Percentiles rank a stretch among this genome's conserved stretches.
Conservation (phyloP, 2,329 filamentous ascomycete genomes). For the Curvularia lunata region DNA sequence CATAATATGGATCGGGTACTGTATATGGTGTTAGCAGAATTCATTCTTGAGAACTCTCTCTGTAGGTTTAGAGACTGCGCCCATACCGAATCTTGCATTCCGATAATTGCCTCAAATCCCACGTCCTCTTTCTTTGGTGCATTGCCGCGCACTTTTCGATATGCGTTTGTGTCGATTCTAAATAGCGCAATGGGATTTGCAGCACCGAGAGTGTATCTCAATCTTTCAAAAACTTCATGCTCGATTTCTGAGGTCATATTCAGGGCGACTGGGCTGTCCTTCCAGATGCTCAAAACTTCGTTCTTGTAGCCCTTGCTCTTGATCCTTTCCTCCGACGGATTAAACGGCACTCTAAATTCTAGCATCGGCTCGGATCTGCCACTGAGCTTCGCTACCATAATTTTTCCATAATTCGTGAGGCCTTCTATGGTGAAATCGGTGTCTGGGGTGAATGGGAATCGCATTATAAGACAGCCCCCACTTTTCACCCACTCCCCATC, state of each 20-base stretch:
- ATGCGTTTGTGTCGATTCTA: constrained; percentile 64
- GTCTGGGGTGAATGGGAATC: constrained; percentile 63
- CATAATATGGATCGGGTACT: constrained; percentile 74
- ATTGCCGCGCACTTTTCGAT: constrained; percentile 65
- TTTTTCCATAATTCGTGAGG: constrained; percentile 41
- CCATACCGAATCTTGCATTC: constrained; percentile 71
- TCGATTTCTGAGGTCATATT: constrained; percentile 55
- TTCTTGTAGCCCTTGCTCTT: constrained; percentile 64
- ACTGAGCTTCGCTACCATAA: constrained; percentile 43
- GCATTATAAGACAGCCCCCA: constrained; percentile 68
- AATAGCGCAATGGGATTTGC: constrained; percentile 72
- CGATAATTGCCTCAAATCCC: constrained; percentile 69
- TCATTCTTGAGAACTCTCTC: not conserved
- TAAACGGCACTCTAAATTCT: constrained; percentile 71
- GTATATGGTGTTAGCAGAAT: constrained; percentile 4
- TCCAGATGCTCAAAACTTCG: constrained; percentile 70
- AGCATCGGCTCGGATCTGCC: constrained; percentile 62
- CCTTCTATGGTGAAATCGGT: constrained; percentile 42
- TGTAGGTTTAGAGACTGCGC: not conserved
- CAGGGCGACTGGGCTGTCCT: constrained; percentile 59
- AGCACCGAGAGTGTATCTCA: constrained; percentile 70
- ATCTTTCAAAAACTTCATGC: constrained; percentile 65
- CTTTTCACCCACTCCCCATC: constrained; percentile 58
- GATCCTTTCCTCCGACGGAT: constrained; percentile 65
- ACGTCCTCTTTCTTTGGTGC: constrained; percentile 65